Base-by-base conservation (phyloP, 768 basidiomycete genomes). In the Nidularia sp. region DNA sequence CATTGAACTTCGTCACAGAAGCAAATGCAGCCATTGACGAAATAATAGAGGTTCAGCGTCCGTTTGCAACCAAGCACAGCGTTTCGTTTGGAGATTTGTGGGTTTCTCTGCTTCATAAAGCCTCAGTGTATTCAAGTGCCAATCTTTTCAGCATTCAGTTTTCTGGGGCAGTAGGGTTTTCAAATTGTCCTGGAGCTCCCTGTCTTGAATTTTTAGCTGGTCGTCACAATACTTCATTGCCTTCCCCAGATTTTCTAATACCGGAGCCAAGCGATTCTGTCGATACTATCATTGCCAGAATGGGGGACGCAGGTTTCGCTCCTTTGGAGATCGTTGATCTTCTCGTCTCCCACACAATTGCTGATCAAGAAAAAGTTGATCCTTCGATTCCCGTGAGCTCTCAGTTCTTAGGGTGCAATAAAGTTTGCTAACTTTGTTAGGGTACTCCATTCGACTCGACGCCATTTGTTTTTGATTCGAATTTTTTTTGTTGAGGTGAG, bases 101-200 rank as follows among this genome's bases (percentile, higher is more conserved):
- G 35, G 63, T 43, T 8, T 10, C 25, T 29, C 43, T 12, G 31
- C 5, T 5, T 49, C 34, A 29, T 29, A 29, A 29, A 29, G 25
- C 12, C 6, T 43, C 1, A 29, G 32, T 31, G 13, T 34, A 18
- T 41, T 33, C 15, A 46, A 15, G 34, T 18, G 7, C 6, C 18
- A 1, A 13, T 44, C 32, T 29, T 22, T 12, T 1, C 41, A 63
- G 65, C 48, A 70, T 71, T 45, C 70, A 70, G 47, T 68, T 71
- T 47, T 65, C 68, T 31, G 67, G 64, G 39, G 67, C 65, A 10
- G 67, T 73, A 33, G 69, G 62, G 45, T 55, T 69, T 4, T 59
- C 61, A 46, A 72, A 71, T 58, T 75, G 73, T 53, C 64, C 70
- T 15, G 74, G 72, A 50, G 71, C 69, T 45, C 74, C 73, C 22